Evolutionary conservation across 371 early-diverging fungal genomes (phyloP), one percentile per base, ranked within the genome.

Genomic region (Thermomucor indicae-seudaticae): DNA sequence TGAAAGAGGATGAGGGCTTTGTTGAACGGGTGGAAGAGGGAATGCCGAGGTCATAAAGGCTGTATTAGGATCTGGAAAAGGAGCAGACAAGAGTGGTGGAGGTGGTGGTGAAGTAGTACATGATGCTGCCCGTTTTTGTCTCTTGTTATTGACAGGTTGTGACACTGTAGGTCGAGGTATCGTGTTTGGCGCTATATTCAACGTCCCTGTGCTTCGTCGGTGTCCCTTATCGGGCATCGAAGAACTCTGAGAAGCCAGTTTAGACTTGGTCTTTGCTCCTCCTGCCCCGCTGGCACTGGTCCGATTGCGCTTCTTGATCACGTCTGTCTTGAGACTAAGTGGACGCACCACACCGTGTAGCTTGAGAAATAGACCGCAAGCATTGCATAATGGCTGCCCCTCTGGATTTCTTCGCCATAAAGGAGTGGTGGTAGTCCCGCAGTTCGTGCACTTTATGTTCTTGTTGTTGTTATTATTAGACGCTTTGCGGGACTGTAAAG

Each of bases 351-450:
- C 78, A 45, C 85, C 84, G 64, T 98, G 98, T 3, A 95, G 65
- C 61, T 92, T 93, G 49, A 83, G 74, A 47, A 82, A 84, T 23
- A 83, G 52, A n/a, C 83, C 83, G 56, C 83, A 83, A 1, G 83
- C 83, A 51, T 83, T 83, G 43, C 83, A 83, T 20, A 83, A 63
- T 4, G 80, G 79, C 14, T 72, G 63, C 5, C 87, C 82, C 51
- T 86, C 86, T 11, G 81, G 80, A 62, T 90, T 86, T 35, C 97
- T 79, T 27, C 99, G 81, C 99, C 99, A 99, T 22, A 96, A 81
- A 0, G 98, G 97, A 0, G 99, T 98, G 6, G 79, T 86, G 1
- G 84, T 89, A 4, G 94, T 92, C 16, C 72, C 57, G 72, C 98
- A 98, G 78, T 98, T 96, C 29, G 81, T 78, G 63, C 98, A 98